Evolutionary conservation across 2,329 filamentous ascomycete species (phyloP), one percentile per base, ranked within the genome.

Genomic region (Ascochyta clinopodiicola): DNA sequence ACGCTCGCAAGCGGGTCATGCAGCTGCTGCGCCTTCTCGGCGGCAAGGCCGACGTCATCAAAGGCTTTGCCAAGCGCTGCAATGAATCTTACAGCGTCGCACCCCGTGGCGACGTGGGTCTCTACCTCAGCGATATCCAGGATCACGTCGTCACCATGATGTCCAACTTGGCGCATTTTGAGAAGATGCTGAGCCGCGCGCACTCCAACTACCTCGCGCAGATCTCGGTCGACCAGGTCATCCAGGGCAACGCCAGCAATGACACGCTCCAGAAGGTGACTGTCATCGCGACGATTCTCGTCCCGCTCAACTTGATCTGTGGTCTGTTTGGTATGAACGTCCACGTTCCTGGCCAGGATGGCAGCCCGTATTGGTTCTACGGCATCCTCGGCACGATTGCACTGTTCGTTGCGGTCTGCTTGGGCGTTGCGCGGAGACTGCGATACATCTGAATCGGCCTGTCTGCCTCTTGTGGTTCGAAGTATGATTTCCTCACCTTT

Each of bases 81-180:
- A 99, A 98, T 74, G 94, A 97, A 72, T 92, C 96, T 62, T 98
- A 96, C 81, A 90, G 91, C 63, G 90, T 98, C 47, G 96, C 95
- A 1, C 95, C 95, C 6, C 90, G 93, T 43, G 95, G 95, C 79
- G 95, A 99, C 72, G 96, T 99, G 63, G 95, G 93, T 21, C 86
- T 99, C 69, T 99, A 99, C 73, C 85, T 99, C 32, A 92, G 92
- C 70, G 95, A 99, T 78, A 97, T 99, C 62, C 95, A 99, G 77
- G 95, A 99, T 78, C 95, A 99, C 84, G 94, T 99, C 48, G 92
- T 99, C 56, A 99, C 95, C 40, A 98, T 98, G 94, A 96, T 96
- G 85, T 95, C 91, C 65, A 99, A 96, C 77, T 78, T 99, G 67
- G 87, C 87, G 1, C 95, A 99, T 74, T 97, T 96, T 66, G 95